Evolutionary conservation across 1,139 yeast genomes (phyloP).

Genomic region (Hyphopichia buzzinii): DNA sequence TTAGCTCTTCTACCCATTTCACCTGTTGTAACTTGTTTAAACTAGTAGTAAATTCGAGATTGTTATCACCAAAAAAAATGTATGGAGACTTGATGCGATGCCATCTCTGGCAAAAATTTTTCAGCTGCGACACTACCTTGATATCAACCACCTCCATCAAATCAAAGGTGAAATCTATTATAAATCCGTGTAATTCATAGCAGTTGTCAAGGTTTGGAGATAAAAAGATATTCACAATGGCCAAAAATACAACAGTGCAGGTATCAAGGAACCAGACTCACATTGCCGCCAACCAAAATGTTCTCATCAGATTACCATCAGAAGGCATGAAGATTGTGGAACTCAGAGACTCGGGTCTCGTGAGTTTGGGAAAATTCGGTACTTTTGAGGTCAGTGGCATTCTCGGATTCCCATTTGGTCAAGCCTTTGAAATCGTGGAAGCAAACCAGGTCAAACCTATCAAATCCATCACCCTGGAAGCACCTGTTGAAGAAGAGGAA

Average conservation of each 20-base stretch:
- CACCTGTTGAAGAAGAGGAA: slow-evolving; percentile 26
- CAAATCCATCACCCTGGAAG: slow-evolving; percentile 28
- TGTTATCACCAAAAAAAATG: too few relatives aligned
- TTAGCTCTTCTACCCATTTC: slow-evolving; percentile 89
- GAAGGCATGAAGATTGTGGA: slow-evolving; percentile 71
- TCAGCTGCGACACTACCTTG: slow-evolving; percentile 4
- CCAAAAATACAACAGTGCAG: too few relatives aligned
- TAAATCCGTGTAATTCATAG: too few relatives aligned
- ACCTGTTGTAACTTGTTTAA: too few relatives aligned
- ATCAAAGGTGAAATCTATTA: too few relatives aligned
- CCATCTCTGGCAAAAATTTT: slow-evolving; percentile 3
- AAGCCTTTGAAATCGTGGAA: slow-evolving; percentile 78
- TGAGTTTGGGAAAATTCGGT: slow-evolving; percentile 90
- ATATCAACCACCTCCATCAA: background rate
- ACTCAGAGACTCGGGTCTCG: slow-evolving; percentile 54
- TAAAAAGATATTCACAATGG: too few relatives aligned
- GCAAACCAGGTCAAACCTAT: slow-evolving; percentile 54
- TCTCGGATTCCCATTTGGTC: slow-evolving; percentile 82
- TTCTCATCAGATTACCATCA: slow-evolving; percentile 75
- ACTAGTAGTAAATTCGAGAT: too few relatives aligned
- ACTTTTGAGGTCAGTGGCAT: slow-evolving; percentile 71
- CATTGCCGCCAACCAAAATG: slow-evolving; percentile 52
- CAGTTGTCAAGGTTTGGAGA: too few relatives aligned
- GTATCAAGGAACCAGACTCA: slow-evolving; percentile 19
- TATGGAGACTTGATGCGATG: slow-evolving; percentile 13